Conservation (phyloP, 2,329 filamentous ascomycete species). For the Geosmithia flava region DNA sequence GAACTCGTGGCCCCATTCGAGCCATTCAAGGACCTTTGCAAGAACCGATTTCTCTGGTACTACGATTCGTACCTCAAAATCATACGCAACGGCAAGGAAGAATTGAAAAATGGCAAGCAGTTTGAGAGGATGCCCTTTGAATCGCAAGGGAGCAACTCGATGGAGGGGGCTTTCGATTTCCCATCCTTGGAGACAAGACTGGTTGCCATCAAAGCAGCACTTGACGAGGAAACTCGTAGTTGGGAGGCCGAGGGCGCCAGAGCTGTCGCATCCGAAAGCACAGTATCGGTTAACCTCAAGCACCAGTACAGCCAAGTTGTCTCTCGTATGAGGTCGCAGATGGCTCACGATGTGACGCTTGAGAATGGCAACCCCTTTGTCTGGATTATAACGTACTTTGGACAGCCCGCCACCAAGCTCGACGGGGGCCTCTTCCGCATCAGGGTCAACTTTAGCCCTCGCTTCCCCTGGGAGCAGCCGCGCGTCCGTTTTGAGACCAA, state of each 20-base stretch:
- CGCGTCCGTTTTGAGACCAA: constrained; percentile 68
- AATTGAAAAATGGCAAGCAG: constrained; percentile 47
- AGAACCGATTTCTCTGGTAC: constrained; percentile 91
- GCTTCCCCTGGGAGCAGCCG: constrained; percentile 81
- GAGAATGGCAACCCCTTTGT: constrained; percentile 78
- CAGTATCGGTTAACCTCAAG: constrained; percentile 69
- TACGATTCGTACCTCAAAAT: constrained; percentile 73
- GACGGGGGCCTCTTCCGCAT: constrained; percentile 85
- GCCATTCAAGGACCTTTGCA: constrained; percentile 82
- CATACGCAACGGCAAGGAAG: constrained; percentile 51
- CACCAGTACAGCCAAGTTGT: constrained; percentile 77
- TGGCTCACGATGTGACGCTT: constrained; percentile 64
- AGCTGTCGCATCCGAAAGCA: constrained; percentile 52
- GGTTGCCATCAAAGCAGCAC: constrained; percentile 50
- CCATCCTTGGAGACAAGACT: constrained; percentile 59
- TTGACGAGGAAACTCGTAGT: constrained; percentile 57
- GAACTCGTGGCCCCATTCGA: constrained; percentile 54
- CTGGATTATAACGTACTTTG: constrained; percentile 83
- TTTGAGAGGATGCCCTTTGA: constrained; percentile 91
- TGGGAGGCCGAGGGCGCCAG: constrained; percentile 62
- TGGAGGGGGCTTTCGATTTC: constrained; percentile 83
- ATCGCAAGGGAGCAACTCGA: constrained; percentile 51
- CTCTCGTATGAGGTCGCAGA: constrained; percentile 58
- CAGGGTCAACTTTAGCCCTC: constrained; percentile 65
- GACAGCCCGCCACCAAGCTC: constrained; percentile 81